phyloP scores from a whole-genome alignment of 148 eudicot species.

The Chenopodium quinoa region DNA sequence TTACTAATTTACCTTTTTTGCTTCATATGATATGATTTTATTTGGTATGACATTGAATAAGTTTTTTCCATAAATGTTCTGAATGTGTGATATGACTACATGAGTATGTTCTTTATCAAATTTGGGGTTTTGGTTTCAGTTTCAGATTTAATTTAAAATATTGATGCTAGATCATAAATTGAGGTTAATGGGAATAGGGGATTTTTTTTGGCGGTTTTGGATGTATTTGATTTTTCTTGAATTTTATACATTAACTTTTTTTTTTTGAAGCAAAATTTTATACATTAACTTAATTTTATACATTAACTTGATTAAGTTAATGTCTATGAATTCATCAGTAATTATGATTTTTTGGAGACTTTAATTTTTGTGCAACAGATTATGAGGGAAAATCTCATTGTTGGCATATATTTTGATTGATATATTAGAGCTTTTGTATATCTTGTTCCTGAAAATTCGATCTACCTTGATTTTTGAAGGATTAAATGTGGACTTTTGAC shows the following conservation, averaged over 20 bases:
- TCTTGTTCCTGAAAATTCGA: background rate
- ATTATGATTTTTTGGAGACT: background rate
- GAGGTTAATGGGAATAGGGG: background rate
- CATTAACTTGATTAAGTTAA: background rate
- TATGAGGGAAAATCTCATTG: background rate
- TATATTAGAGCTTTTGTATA: background rate
- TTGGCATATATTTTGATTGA: background rate
- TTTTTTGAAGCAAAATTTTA: too few relatives aligned
- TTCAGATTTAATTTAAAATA: background rate
- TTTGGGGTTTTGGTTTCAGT: background rate
- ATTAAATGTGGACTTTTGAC: too few relatives aligned
- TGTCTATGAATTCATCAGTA: too few relatives aligned
- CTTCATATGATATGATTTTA: background rate
- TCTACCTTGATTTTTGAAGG: background rate
- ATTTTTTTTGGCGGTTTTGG: background rate
- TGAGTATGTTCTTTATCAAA: background rate
- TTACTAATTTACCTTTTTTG: background rate
- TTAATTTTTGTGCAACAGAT: background rate
- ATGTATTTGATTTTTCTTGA: background rate
- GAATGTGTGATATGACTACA: background rate
- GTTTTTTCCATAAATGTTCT: background rate
- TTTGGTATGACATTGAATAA: background rate
- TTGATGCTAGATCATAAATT: background rate
- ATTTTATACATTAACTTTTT: background rate
- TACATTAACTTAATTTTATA: background rate